Base-by-base conservation (phyloP, 2,329 filamentous ascomycete genomes). In the Cadophora luteo-olivacea region DNA sequence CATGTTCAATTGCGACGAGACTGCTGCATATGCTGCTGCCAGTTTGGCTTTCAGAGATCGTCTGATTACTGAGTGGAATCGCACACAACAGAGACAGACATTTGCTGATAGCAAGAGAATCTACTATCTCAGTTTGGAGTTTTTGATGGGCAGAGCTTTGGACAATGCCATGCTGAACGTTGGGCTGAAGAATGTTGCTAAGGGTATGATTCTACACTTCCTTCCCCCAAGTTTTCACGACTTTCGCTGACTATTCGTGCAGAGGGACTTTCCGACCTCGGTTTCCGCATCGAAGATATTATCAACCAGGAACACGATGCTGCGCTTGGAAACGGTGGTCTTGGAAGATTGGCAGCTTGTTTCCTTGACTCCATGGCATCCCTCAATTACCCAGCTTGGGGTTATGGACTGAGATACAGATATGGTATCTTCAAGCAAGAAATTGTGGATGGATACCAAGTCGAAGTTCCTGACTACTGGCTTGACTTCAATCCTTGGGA, bases 341-440 rank as follows among this genome's bases (percentile, higher is more conserved):
- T 99, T 60, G 96, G 96, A 57, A 92, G 96, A 75, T 87, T 99
- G 61, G 96, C 96, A 16, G 96, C 96, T 49, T 99, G 96, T 82
- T 97, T 98, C 85, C 88, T 99, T 72, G 96, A 99, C 83, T 97
- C 94, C 75, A 84, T 99, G 78, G 96, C 96, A 29, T 95, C 94
- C 12, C 86, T 99, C 75, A 97, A 97, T 84, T 97, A 92, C 80
- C 93, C 96, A 11, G 96, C 96, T 24, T 99, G 96, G 96, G 96
- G 96, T 45, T 99, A 99, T 77, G 96, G 95, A 66, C 84, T 99
- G 74, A 89, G 96, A 77, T 99, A 99, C 84, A 87, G 94, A 80
- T 98, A 98, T 79, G 92, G 92, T 78, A 99, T 99, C 80, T 99
- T 99, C 89, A 98, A 98, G 84, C 96, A 99, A 84, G 96, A 98